Evolutionary conservation across 306 rosid genomes (phyloP).

Genomic region (Begonia loranthoides): DNA sequence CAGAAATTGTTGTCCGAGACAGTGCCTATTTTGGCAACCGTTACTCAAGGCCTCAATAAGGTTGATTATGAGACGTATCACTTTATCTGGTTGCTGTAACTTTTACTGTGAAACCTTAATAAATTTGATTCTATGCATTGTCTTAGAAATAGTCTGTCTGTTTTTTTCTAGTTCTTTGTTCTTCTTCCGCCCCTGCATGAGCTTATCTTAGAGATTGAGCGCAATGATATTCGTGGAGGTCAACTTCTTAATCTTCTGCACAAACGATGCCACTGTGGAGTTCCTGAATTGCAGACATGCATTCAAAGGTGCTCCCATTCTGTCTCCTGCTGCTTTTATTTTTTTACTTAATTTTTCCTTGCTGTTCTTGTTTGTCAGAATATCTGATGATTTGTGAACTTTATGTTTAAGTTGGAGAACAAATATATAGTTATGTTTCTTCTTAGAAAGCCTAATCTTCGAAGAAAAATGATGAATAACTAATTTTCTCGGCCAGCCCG

Average conservation of each 20-base stretch:
- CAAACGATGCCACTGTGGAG: constrained; percentile 91
- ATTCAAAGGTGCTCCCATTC: constrained; percentile 48
- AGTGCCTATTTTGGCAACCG: constrained; percentile 72
- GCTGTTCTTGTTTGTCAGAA: too few relatives aligned
- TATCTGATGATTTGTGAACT: too few relatives aligned
- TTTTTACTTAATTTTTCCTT: too few relatives aligned
- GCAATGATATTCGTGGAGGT: constrained; percentile 73
- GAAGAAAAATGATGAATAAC: too few relatives aligned
- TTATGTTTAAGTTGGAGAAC: too few relatives aligned
- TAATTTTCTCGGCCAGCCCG: background rate
- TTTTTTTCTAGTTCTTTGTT: constrained; percentile 47
- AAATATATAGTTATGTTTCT: too few relatives aligned
- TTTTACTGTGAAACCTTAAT: background rate
- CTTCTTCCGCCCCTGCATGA: constrained; percentile 79
- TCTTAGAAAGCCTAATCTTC: too few relatives aligned
- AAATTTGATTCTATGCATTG: background rate
- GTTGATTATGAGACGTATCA: constrained; percentile 14
- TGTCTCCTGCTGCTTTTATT: constrained; percentile 4
- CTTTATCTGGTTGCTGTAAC: constrained; percentile 4
- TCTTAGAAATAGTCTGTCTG: background rate
- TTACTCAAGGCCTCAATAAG: constrained; percentile 88
- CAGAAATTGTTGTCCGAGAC: constrained; percentile 74
- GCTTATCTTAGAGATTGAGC: constrained; percentile 76
- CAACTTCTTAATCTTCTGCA: constrained; percentile 80
- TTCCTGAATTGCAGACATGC: constrained; percentile 92